Percentiles rank a stretch among this genome's conserved stretches.
These are phyloP conservation scores for Rubia peregrina DNA, from an alignment of 305 asterid species.

Conservation along the genomic window DNA sequence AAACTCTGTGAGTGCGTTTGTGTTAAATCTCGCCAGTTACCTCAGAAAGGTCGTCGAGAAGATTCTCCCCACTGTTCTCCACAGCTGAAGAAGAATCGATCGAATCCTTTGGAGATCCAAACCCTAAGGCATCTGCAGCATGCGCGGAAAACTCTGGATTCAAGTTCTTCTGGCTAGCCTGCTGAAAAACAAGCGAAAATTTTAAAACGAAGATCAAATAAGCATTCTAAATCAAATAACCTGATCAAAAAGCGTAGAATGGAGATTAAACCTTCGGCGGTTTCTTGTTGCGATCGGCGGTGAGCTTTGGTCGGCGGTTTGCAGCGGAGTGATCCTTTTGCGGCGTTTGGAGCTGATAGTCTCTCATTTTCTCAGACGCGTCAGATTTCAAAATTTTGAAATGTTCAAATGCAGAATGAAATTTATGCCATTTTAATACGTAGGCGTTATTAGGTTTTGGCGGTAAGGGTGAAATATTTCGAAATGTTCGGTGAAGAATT, in stretches of 20 bases:
- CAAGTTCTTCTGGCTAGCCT: slow-evolving; percentile 43
- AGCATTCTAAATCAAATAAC: not conserved
- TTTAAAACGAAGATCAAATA: not conserved
- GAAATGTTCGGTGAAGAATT: not conserved
- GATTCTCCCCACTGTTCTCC: slow-evolving; percentile 30
- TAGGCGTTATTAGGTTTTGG: not conserved
- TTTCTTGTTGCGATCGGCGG: slow-evolving; percentile 35
- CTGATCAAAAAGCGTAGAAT: not conserved
- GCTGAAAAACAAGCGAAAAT: slow-evolving; percentile 13
- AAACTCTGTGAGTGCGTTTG: slow-evolving; percentile 4
- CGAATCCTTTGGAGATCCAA: slow-evolving; percentile 30
- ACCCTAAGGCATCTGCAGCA: slow-evolving; percentile 28
- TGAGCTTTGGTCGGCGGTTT: slow-evolving; percentile 36
- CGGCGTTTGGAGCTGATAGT: slow-evolving; percentile 44
- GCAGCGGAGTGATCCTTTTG: slow-evolving; percentile 38
- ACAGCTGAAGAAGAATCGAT: slow-evolving; percentile 15
- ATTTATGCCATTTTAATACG: not conserved
- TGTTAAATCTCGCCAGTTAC: slow-evolving; percentile 23
- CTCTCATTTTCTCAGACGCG: slow-evolving; percentile 29
- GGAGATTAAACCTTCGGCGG: slow-evolving; percentile 33
- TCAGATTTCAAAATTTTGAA: not conserved
- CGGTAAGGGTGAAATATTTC: not conserved
- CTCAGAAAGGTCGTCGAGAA: slow-evolving; percentile 34
- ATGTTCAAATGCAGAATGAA: not conserved
- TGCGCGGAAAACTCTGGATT: slow-evolving; percentile 31